Evolutionary conservation across 192 early-diverging fungal species (phyloP), one percentile per base, ranked within the genome.

Genomic region (Ambispora gerdemannii): DNA sequence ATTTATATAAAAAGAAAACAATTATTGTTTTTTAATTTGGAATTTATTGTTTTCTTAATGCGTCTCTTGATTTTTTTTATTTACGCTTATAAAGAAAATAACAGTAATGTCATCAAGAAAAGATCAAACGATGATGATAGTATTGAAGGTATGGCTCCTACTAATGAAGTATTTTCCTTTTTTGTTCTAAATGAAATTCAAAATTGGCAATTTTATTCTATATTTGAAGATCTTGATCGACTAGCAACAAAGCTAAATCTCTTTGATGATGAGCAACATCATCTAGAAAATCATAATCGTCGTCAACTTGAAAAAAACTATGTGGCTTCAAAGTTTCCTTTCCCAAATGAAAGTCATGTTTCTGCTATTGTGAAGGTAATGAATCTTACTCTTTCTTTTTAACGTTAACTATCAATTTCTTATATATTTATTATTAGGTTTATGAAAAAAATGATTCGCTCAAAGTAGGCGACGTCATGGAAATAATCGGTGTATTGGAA

Each of bases 401-500:
- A 20, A 13, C 19, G 6, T 58, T 28, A 58, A 2, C 50, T 20
- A 20, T 15, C 22, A 15, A 20, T n/a, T 20, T 2, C 50, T 50
- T 10, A 43, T 43, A 15, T 10, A 43, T 43, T 38, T n/a, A 64
- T 43, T 38, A 32, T 52, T 22, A 73, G 80, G 81, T 87, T 31
- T 83, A 86, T 50, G 72, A 79, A 31, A 80, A 81, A 11, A 80
- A 76, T 52, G 72, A 73, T 0, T 75, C 71, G 30, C 75, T 89
- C 27, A 79, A 78, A 43, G 90, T 88, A 2, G 77, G 84, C 1
- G 81, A 83, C 35, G 63, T 83, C 38, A 71, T 92, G n/a, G 89
- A 92, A 34, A 77, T 92, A 3, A 81, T 92, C 25, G 90, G 88
- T 25, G 76, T 90, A 3, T 35, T 83, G 8, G 76, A 68, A 35